These are phyloP conservation scores for Saccharomyces hybrid DNA, from an alignment of 1,139 yeast species.

Conservation along the genomic window DNA sequence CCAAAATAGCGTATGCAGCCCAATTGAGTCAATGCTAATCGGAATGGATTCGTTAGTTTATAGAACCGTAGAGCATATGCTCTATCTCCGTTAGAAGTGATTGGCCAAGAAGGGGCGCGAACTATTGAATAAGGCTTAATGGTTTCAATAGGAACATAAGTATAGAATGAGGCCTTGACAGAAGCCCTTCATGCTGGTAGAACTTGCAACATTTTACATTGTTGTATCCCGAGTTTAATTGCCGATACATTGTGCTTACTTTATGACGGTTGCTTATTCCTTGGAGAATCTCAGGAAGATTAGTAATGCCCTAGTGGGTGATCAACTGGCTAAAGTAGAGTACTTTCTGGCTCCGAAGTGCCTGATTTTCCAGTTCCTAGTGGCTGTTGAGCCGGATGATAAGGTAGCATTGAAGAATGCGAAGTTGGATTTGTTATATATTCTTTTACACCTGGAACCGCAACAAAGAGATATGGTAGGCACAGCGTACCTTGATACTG, in stretches of 20 bases:
- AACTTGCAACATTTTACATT: neutral
- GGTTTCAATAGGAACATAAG: neutral
- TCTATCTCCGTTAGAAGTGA: neutral
- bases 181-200: neutral
- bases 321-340: constrained; percentile 18
- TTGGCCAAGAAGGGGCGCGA: neutral
- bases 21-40: neutral
- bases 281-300: constrained; percentile 8
- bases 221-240: too few species aligned
- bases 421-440: constrained; percentile 22
- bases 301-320: constrained; percentile 18
- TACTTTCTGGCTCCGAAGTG: constrained; percentile 11
- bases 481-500: constrained; percentile 9
- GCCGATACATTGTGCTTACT: neutral
- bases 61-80: neutral
- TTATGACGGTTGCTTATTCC: neutral
- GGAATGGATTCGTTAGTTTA: neutral
- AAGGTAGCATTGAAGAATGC: constrained; percentile 6
- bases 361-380: constrained; percentile 10
- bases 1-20: too few species aligned
- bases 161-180: neutral
- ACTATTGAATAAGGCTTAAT: neutral
- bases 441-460: constrained; percentile 19
- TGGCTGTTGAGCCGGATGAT: constrained; percentile 9
- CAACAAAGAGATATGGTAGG: constrained; percentile 17